Conservation (phyloP, 345 rosid genomes). For the Aquilaria yunnanensis region DNA sequence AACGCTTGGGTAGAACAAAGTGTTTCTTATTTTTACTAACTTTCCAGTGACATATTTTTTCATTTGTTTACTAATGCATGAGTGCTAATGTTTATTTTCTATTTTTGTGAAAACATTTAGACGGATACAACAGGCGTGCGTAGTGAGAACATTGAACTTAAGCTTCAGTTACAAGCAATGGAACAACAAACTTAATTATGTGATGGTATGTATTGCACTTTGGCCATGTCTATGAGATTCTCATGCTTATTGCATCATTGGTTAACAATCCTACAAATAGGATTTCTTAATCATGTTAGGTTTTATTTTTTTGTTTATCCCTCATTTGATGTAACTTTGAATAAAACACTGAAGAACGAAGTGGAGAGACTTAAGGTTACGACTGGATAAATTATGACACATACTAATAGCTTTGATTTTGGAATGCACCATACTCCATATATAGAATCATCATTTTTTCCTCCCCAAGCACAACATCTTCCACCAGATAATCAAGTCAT, state of each 20-base stretch:
- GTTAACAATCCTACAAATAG: not conserved
- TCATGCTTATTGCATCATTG: constrained; percentile 3
- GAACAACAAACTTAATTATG: constrained; percentile 86
- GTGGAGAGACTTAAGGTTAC: constrained; percentile 73
- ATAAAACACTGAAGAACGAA: constrained; percentile 85
- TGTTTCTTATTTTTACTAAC: too few species aligned
- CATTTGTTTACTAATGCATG: not conserved
- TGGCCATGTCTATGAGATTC: constrained; percentile 3
- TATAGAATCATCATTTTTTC: constrained; percentile 37
- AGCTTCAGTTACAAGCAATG: constrained; percentile 86
- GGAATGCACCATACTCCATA: constrained; percentile 65
- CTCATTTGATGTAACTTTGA: constrained; percentile 41
- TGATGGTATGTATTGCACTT: constrained; percentile 48
- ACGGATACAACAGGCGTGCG: constrained; percentile 78
- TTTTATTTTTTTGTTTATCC: constrained; percentile 3
- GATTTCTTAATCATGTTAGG: not conserved
- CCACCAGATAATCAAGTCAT: constrained; percentile 29
- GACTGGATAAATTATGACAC: constrained; percentile 65
- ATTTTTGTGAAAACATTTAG: constrained; percentile 32
- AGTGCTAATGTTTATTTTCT: not conserved
- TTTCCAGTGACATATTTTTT: constrained; percentile 2
- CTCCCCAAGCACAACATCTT: constrained; percentile 37
- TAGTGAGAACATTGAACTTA: constrained; percentile 86
- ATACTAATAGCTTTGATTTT: constrained; percentile 51
- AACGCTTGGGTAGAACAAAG: not conserved